Percentiles rank a stretch among this genome's conserved stretches.
These are phyloP conservation scores for Lachnellula hyalina DNA, from an alignment of 2,329 filamentous ascomycete species.

Conservation along the genomic window DNA sequence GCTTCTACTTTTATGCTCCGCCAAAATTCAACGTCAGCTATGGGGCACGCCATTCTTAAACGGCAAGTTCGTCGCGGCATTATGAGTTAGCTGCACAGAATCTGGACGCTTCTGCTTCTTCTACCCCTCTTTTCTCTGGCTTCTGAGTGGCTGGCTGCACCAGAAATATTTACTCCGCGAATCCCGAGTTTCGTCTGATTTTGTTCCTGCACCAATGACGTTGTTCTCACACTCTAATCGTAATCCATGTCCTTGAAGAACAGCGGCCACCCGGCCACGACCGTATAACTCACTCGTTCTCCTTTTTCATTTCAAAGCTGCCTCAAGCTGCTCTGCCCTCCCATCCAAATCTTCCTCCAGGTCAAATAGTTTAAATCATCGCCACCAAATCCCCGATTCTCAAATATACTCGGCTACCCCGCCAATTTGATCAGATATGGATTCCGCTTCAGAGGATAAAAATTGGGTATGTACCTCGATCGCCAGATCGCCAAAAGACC, in stretches of 20 bases:
- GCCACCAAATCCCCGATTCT: background rate
- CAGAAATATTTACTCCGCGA: background rate
- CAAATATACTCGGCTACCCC: background rate
- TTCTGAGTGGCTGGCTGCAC: background rate
- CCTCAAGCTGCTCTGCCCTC: background rate
- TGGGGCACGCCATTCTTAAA: background rate
- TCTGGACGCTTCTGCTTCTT: too few species aligned
- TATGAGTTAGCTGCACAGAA: too few species aligned
- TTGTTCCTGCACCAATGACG: background rate
- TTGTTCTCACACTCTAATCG: background rate
- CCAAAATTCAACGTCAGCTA: background rate
- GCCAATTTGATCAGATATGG: slow-evolving; percentile 11
- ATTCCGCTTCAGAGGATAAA: slow-evolving; percentile 38
- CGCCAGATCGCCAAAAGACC: background rate
- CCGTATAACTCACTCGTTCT: background rate
- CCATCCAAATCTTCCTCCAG: background rate
- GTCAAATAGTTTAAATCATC: background rate
- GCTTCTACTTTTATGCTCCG: background rate
- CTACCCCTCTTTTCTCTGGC: background rate
- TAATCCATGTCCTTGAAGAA: background rate
- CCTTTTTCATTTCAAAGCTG: background rate
- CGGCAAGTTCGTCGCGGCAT: background rate
- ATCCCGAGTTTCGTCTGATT: background rate
- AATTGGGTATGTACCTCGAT: slow-evolving; percentile 39
- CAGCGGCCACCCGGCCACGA: background rate